phyloP scores from a whole-genome alignment of 164 flowering plant species.

The Nelumbo lutea region DNA sequence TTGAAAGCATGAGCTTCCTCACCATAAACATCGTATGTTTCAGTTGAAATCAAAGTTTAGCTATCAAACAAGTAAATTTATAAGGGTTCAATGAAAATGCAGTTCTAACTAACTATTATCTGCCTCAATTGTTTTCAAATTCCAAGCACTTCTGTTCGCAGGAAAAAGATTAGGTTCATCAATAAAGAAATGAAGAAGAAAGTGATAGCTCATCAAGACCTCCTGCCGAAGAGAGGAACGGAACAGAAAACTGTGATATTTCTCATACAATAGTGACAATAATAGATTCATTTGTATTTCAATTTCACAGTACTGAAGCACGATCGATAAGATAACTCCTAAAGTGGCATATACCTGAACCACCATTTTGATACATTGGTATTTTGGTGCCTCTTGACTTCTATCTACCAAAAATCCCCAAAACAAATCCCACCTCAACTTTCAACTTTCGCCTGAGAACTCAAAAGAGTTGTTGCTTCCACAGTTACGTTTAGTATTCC shows the following conservation, averaged over 20 bases:
- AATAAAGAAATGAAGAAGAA: too few species aligned
- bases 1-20: too few species aligned
- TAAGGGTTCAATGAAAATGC: too few species aligned
- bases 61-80: too few species aligned
- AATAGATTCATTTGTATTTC: background rate
- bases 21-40: too few species aligned
- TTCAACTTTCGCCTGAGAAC: constrained; percentile 10
- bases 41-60: too few species aligned
- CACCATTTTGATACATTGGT: background rate
- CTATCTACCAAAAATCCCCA: constrained; percentile 3
- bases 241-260: background rate
- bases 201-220: too few species aligned
- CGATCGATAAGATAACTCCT: background rate
- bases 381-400: constrained; percentile 8
- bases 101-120: too few species aligned
- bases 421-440: background rate
- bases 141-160: too few species aligned
- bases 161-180: too few species aligned
- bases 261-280: background rate
- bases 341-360: constrained; percentile 23
- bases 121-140: too few species aligned
- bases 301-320: background rate
- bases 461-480: background rate
- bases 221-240: too few species aligned
- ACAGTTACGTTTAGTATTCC: constrained; percentile 10